A percentile compares a stretch with the other conserved stretches of the same genome.
Evolutionary conservation across 768 basidiomycete species (phyloP).

Genomic region (Tricholoma sp.): DNA sequence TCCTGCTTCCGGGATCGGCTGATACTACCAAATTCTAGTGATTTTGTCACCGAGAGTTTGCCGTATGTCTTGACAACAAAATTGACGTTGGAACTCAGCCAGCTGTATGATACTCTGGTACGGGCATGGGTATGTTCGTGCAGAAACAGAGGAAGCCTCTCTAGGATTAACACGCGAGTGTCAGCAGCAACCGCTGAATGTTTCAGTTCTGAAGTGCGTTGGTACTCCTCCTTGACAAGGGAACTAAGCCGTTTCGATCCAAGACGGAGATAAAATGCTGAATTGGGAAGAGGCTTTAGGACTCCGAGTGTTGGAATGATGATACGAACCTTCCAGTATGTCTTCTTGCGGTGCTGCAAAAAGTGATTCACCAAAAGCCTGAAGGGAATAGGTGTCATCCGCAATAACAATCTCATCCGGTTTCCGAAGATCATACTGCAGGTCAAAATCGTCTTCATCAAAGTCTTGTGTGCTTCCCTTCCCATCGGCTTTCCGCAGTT

Average conservation of each 20-base stretch:
- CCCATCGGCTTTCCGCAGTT: constrained; percentile 28
- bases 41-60: constrained; percentile 58
- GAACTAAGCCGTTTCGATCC: constrained; percentile 71
- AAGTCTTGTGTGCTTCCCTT: constrained; percentile 32
- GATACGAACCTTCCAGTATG: constrained; percentile 65
- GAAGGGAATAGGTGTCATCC: constrained; percentile 79
- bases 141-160: constrained; percentile 86
- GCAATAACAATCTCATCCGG: constrained; percentile 74
- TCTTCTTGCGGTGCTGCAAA: constrained; percentile 88
- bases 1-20: constrained; percentile 53
- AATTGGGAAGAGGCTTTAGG: constrained; percentile 1
- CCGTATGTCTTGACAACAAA: constrained; percentile 68
- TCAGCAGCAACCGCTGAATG: constrained; percentile 44
- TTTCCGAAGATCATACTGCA: constrained; percentile 64
- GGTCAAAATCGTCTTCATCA: constrained; percentile 74
- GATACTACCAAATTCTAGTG: constrained; percentile 47
- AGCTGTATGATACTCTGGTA: constrained; percentile 55
- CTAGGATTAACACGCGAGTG: constrained; percentile 60
- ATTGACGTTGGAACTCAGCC: constrained; percentile 59
- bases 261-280: constrained; percentile 71
- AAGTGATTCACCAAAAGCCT: constrained; percentile 71
- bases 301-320: neutral
- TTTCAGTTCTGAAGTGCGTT: constrained; percentile 47
- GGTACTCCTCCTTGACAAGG: constrained; percentile 75
- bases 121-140: constrained; percentile 78